Evolutionary conservation across 257 asterid genomes (phyloP), one percentile per base, ranked within the genome.

Genomic region (Primulina tabacum): DNA sequence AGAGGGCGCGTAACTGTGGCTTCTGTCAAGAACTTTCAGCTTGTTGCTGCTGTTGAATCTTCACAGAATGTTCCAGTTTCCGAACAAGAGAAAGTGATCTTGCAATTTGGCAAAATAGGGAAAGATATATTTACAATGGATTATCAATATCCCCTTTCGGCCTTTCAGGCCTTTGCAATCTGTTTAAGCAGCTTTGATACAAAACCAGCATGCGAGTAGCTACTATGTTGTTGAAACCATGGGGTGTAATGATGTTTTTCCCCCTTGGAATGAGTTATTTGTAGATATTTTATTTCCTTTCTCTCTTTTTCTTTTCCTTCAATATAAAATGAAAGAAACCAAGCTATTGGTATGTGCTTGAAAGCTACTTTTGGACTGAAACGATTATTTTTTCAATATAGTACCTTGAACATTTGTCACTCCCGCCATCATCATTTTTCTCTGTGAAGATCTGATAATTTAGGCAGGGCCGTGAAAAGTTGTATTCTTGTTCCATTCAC

Each of bases 81-180:
- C 6, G 92, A 86, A 29, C 82, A 69, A 61, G 92, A 86, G 35
- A 86, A 68, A 71, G 92, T 83, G 50, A 81, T 86, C 70, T 61
- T 88, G 70, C 95, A 88, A 78, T 84, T 86, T 17, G 88, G 92
- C 33, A 86, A 88, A 80, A 83, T 86, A 32, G 90, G 89, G 53
- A 88, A 88, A 75, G 92, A 88, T 64, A 83, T 84, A 60, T 87
- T 87, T 69, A 87, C 92, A 33, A 86, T 89, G 95, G 95, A 89
- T 72, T 89, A 81, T 69, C 75, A 81, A 65, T 86, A 86, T 32
- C 95, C 92, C 0, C 85, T 89, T 55, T 87, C 92, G 43, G 88
- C 92, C 70, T 89, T 89, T 60, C 88, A 89, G 80, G 96, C 92
- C 38, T 85, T 89, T 32, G 84, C 90, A 29, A 80, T 85, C 70